These are phyloP conservation scores for Thecamonas trahens DNA, from an alignment of 78 protist species.

Conservation along the genomic window DNA sequence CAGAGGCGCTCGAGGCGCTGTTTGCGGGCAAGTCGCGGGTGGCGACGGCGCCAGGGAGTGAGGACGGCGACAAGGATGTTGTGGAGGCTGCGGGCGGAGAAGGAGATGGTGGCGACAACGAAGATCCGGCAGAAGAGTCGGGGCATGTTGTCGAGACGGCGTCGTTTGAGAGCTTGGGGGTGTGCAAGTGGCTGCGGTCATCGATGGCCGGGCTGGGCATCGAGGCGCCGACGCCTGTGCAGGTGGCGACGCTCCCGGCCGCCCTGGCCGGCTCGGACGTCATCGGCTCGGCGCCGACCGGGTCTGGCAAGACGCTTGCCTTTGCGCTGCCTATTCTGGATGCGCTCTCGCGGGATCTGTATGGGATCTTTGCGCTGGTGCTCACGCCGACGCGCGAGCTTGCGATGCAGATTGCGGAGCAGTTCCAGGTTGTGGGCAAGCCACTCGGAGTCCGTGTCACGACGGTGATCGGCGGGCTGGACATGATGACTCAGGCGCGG, in stretches of 20 bases:
- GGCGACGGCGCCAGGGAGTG: too few relatives aligned
- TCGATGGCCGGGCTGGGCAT: conserved; percentile 14
- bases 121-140: too few relatives aligned
- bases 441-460: too few relatives aligned
- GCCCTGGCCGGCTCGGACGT: conserved; percentile 39
- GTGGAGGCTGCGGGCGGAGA: too few relatives aligned
- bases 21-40: too few relatives aligned
- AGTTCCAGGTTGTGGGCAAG: conserved; percentile 70
- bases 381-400: conserved; percentile 91
- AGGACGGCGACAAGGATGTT: too few relatives aligned
- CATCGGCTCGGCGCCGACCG: conserved; percentile 73
- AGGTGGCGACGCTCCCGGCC: conserved; percentile 23
- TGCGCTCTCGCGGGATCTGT: conserved; percentile 71
- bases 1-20: too few relatives aligned
- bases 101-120: too few relatives aligned
- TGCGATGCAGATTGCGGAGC: conserved; percentile 86
- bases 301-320: conserved; percentile 96
- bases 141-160: too few relatives aligned
- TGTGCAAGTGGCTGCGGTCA: conserved; percentile 11
- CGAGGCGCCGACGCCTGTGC: conserved; percentile 43
- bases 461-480: conserved; percentile 77
- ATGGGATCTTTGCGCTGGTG: conserved; percentile 79
- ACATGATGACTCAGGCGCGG: conserved; percentile 59
- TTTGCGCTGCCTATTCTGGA: conserved; percentile 94
- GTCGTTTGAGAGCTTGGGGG: conserved; percentile 18